These are phyloP conservation scores for Zelonia costaricensis DNA, from an alignment of 208 protist genomes.

Conservation along the genomic window DNA sequence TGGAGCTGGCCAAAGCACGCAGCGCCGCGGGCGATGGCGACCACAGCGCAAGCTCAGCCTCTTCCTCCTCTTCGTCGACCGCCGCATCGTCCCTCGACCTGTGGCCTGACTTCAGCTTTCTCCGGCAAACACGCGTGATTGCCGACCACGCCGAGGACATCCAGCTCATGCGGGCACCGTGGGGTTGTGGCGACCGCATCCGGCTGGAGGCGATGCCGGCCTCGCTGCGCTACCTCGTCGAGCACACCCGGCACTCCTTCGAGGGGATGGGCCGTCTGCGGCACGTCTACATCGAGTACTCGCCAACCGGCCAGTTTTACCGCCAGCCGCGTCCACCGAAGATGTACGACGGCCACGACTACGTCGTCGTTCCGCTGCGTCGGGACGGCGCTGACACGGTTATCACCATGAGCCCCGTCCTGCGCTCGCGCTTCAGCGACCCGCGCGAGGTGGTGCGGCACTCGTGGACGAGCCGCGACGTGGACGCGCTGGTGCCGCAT, in stretches of 20 bases:
- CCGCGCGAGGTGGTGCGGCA: constrained; percentile 55
- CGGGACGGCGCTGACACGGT: constrained; percentile 58
- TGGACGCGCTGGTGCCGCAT: constrained; percentile 63
- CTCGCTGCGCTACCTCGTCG: constrained; percentile 62
- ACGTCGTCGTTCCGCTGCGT: constrained; percentile 83
- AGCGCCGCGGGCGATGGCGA: background rate
- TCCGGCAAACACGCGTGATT: constrained; percentile 49
- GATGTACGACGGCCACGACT: constrained; percentile 86
- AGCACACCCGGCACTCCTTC: constrained; percentile 45
- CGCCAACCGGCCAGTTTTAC: constrained; percentile 70
- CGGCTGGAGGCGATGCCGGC: constrained; percentile 59
- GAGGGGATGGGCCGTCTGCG: constrained; percentile 66
- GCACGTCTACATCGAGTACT: constrained; percentile 90
- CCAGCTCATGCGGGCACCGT: constrained; percentile 83
- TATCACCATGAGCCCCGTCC: constrained; percentile 69
- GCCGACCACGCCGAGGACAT: constrained; percentile 85
- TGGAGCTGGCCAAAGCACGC: constrained; percentile 4
- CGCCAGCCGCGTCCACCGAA: constrained; percentile 59
- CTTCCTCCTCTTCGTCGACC: background rate
- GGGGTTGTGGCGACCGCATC: constrained; percentile 78
- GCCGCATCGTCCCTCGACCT: too few species aligned
- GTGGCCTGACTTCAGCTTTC: constrained; percentile 35
- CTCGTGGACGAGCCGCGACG: constrained; percentile 84
- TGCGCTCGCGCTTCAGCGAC: constrained; percentile 60
- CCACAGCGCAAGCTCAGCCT: background rate